These are phyloP conservation scores for Penicillium mononematosum DNA, from an alignment of 495 filamentous ascomycete genomes.

Conservation along the genomic window DNA sequence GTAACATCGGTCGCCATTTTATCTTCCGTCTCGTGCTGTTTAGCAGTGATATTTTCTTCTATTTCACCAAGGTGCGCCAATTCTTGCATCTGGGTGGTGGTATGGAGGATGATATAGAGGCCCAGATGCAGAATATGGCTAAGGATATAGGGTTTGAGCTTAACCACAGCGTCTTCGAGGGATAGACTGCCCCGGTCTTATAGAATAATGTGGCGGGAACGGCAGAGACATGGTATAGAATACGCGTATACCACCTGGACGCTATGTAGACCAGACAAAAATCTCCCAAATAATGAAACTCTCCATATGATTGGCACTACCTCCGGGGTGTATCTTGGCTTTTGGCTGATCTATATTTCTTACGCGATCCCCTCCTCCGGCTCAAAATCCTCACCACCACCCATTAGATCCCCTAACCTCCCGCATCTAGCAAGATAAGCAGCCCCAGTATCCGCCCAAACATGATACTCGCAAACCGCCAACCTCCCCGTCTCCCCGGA, in stretches of 20 bases:
- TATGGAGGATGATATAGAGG: conserved; percentile 94
- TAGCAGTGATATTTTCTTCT: conserved; percentile 79
- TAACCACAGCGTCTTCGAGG: conserved; percentile 82
- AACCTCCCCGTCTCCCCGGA: conserved; percentile 12
- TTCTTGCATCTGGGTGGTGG: conserved; percentile 70
- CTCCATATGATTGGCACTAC: not conserved
- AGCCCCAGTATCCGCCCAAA: conserved; percentile 67
- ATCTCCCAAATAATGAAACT: conserved; percentile 4
- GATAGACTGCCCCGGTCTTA: conserved; percentile 40
- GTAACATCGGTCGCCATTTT: conserved; percentile 65
- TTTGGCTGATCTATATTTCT: conserved; percentile 2
- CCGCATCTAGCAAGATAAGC: conserved; percentile 58
- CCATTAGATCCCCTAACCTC: conserved; percentile 24
- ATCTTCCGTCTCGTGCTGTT: conserved; percentile 78
- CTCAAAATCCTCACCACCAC: not conserved
- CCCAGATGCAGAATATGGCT: conserved; percentile 78
- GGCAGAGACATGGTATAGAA: not conserved
- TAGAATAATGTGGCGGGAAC: not conserved
- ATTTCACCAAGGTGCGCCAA: conserved; percentile 72
- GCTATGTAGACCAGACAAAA: not conserved
- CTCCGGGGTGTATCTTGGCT: not conserved
- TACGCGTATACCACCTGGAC: not conserved
- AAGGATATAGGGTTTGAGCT: conserved; percentile 90
- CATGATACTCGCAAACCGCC: conserved; percentile 52
- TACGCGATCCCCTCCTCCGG: not conserved